Base-by-base conservation (phyloP, 1,284 basidiomycete genomes). In the Fistulinella cinereoalba region DNA sequence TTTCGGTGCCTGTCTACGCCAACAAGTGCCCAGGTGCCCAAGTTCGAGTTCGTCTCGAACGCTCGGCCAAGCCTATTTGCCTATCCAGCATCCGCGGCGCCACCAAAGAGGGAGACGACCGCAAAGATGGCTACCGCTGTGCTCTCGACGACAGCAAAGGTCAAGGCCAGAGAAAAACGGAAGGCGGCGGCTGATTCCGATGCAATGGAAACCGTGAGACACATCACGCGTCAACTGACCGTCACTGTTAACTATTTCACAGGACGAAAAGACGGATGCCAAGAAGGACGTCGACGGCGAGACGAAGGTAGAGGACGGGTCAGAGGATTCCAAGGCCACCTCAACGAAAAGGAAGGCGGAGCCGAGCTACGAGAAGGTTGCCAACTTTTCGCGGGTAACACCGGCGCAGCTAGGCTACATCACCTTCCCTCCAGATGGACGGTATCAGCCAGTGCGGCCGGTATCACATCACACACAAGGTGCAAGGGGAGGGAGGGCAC, bases 321-420 rank as follows among this genome's bases (percentile, higher is more conserved):
- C 79, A 1, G 81, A 81, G 3, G 80, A 57, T 72, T 72, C 44
- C 72, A 83, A 46, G 70, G 74, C 29, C 4, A 61, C 57, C 15
- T 52, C 65, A 8, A 71, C 67, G 47, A 67, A 73, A 52, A 81
- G 85, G 60, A 88, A 85, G 64, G 61, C 70, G 34, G 95, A 98
- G 61, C 83, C 91, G 0, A 71, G 77, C 2, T 88, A 77, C 12
- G 92, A 96, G 68, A 79, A 74, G 48, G 71, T 95, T 15, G 72
- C 81, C 24, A 99, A 99, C 74, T 88, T 97, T 62, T 90, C 94
- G 12, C 86, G 97, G 43, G 92, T 98, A 16, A 94, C 90, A 1
- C 92, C 96, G 15, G 82, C 86, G 1, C 97, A 99, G 68, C 73
- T 97, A 27, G 75, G 83, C 18, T 85, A 89, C 68, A 81, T 99